Evolutionary conservation across 2,329 filamentous ascomycete species (phyloP).

Genomic region (Exophiala viscosa): DNA sequence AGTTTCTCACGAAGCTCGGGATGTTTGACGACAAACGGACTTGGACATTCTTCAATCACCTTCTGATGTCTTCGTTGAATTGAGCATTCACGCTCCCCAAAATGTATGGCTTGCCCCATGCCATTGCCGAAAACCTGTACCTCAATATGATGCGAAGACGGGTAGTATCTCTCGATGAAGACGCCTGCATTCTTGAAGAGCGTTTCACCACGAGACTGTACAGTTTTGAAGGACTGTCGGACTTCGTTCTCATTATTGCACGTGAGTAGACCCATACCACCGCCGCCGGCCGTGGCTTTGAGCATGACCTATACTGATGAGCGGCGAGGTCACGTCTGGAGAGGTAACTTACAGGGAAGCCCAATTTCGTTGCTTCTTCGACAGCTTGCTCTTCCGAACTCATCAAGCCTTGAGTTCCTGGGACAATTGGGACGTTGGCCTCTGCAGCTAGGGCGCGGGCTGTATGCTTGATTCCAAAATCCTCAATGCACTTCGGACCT

Average conservation of each 20-base stretch:
- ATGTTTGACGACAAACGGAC: constrained; percentile 58
- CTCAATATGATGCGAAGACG: constrained; percentile 77
- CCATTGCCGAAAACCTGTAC: constrained; percentile 87
- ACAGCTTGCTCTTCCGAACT: constrained; percentile 47
- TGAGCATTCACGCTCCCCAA: constrained; percentile 85
- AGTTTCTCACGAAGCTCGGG: constrained; percentile 61
- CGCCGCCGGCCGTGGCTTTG: constrained; percentile 77
- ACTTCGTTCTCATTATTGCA: constrained; percentile 68
- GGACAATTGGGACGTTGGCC: constrained; percentile 54
- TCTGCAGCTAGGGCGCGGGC: constrained; percentile 52
- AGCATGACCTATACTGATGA: constrained; percentile 53
- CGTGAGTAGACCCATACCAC: constrained; percentile 80
- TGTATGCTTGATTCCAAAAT: constrained; percentile 58
- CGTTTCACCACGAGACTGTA: constrained; percentile 69
- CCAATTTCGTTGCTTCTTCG: constrained; percentile 42
- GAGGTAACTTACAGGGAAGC: constrained; percentile 44
- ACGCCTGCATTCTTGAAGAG: constrained; percentile 82
- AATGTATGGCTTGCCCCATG: constrained; percentile 71
- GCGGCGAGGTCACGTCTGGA: background rate
- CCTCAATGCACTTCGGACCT: constrained; percentile 50
- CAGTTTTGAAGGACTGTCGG: constrained; percentile 64
- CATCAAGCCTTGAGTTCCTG: constrained; percentile 51
- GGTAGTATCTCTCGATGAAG: constrained; percentile 79
- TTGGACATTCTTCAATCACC: constrained; percentile 84
- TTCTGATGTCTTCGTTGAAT: constrained; percentile 86